These are phyloP conservation scores for Saccharata proteae DNA, from an alignment of 2,329 filamentous ascomycete genomes.

Conservation along the genomic window DNA sequence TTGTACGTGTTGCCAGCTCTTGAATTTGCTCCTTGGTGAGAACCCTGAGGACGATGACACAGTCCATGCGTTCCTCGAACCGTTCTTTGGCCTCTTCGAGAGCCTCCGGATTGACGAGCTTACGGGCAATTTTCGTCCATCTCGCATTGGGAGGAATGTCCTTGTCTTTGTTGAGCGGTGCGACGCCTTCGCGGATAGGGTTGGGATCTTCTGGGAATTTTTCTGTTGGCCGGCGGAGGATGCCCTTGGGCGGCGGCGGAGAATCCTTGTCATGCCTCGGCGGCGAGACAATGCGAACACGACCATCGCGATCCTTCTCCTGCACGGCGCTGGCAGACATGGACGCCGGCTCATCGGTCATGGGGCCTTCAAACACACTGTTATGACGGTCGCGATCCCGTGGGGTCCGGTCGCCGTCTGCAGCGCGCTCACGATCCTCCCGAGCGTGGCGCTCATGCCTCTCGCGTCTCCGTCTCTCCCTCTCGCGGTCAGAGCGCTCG, in stretches of 20 bases:
- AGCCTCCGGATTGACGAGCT: slow-evolving; percentile 80
- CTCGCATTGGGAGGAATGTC: slow-evolving; percentile 63
- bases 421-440: not conserved
- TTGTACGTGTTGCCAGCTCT: slow-evolving; percentile 69
- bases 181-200: slow-evolving; percentile 77
- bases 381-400: slow-evolving; percentile 15
- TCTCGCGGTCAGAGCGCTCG: slow-evolving; percentile 19
- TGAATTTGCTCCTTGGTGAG: slow-evolving; percentile 83
- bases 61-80: slow-evolving; percentile 84
- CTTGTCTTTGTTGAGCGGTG: slow-evolving; percentile 68
- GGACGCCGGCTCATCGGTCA: slow-evolving; percentile 23
- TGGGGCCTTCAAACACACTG: slow-evolving; percentile 17
- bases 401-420: slow-evolving; percentile 4
- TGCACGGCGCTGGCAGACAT: slow-evolving; percentile 14
- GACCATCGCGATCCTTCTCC: slow-evolving; percentile 15
- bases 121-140: slow-evolving; percentile 87
- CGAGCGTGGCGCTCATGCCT: slow-evolving; percentile 12
- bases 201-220: slow-evolving; percentile 82
- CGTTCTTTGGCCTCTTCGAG: slow-evolving; percentile 78
- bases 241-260: slow-evolving; percentile 62
- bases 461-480: slow-evolving; percentile 22
- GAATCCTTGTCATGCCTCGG: slow-evolving; percentile 48
- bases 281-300: slow-evolving; percentile 55
- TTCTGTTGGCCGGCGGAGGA: slow-evolving; percentile 68
- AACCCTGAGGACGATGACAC: slow-evolving; percentile 84